phyloP scores from a whole-genome alignment of 225 moss, liverwort and hornwort genomes.

The Takakia lepidozioides region DNA sequence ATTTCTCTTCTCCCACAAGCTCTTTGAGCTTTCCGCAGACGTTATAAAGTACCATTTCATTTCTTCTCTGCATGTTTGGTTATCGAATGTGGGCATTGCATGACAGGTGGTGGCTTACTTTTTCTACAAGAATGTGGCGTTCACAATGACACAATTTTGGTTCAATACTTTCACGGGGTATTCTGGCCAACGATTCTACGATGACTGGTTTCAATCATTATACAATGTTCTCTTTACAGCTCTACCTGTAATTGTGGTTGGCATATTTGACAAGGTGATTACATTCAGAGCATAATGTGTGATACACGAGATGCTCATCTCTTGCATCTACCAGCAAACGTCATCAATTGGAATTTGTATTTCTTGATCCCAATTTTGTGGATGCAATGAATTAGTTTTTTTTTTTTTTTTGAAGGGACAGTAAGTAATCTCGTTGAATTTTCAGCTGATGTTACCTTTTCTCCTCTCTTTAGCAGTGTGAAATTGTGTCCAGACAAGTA shows the following conservation, averaged over 20 bases:
- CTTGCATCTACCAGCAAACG: no score
- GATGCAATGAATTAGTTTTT: neutral
- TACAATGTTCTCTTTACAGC: conserved; percentile 49
- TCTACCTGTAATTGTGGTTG: conserved; percentile 46
- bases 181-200: conserved; percentile 43
- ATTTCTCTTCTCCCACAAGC: no score
- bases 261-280: conserved; percentile 24
- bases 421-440: neutral
- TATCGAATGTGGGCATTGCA: no score
- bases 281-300: neutral
- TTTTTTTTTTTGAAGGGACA: neutral
- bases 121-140: conserved; percentile 55
- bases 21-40: no score
- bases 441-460: neutral
- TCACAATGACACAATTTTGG: conserved; percentile 50
- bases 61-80: no score
- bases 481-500: no score
- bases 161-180: conserved; percentile 39
- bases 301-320: neutral
- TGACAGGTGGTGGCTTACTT: conserved; percentile 39
- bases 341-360: no score
- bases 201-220: conserved; percentile 53
- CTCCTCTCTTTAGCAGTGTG: neutral
- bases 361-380: neutral
- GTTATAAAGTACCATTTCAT: no score